phyloP scores from a whole-genome alignment of 441 rosid species.

The Euphorbia celastroides region DNA sequence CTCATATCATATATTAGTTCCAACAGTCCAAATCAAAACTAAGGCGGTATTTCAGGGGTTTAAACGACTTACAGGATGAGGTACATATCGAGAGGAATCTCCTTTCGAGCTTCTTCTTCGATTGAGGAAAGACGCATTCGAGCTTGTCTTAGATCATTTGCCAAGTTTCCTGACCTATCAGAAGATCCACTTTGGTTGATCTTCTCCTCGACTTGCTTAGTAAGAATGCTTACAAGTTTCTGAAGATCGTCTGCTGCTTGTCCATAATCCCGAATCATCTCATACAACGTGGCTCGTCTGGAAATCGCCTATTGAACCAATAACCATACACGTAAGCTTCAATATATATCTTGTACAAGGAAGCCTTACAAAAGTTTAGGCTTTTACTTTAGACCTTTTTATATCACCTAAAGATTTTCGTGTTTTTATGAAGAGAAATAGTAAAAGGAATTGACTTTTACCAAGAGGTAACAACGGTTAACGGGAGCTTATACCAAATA shows the following conservation, averaged over 20 bases:
- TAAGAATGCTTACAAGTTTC: conserved; percentile 47
- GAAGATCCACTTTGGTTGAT: conserved; percentile 33
- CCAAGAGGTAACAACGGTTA: too few relatives aligned
- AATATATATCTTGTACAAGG: neutral
- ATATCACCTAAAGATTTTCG: neutral
- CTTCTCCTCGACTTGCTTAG: conserved; percentile 64
- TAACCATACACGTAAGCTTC: conserved; percentile 8
- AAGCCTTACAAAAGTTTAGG: neutral
- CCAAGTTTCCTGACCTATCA: conserved; percentile 45
- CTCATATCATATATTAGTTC: too few relatives aligned
- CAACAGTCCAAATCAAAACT: too few relatives aligned
- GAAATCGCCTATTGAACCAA: conserved; percentile 67
- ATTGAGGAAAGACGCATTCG: conserved; percentile 50
- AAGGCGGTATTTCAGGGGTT: too few relatives aligned
- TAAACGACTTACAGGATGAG: conserved; percentile 77
- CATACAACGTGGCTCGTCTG: conserved; percentile 74
- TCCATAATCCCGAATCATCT: conserved; percentile 85
- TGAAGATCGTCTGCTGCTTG: conserved; percentile 76
- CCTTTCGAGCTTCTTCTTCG: conserved; percentile 75
- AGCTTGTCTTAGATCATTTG: conserved; percentile 65
- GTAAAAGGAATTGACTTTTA: too few relatives aligned
- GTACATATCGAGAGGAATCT: conserved; percentile 69
- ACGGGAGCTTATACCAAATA: too few relatives aligned
- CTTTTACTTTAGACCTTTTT: neutral
- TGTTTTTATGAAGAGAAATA: neutral